Conservation (phyloP, 805 yeast species). For the Torulaspora maleeae region DNA sequence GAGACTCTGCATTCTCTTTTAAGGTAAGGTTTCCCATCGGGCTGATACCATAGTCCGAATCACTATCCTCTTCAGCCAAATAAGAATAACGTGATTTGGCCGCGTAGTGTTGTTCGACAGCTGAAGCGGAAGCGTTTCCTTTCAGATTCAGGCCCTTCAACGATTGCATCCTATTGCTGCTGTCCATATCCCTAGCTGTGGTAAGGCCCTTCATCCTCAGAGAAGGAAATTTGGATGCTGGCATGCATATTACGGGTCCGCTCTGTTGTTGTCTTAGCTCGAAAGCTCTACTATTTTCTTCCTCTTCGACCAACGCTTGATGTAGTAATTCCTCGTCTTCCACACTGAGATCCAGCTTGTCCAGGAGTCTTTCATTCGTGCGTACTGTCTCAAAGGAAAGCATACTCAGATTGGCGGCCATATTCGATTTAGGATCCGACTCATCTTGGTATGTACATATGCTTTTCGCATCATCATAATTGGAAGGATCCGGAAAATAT, state of each 20-base stretch:
- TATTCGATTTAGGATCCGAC: not conserved
- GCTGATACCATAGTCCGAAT: constrained; percentile 3
- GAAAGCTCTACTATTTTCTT: constrained; percentile 10
- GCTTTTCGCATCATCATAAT: not conserved
- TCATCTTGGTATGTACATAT: constrained; percentile 3
- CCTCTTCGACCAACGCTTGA: constrained; percentile 25
- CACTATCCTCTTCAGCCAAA: constrained; percentile 33
- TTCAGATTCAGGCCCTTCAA: constrained; percentile 9
- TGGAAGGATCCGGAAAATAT: constrained; percentile 6
- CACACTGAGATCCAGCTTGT: constrained; percentile 30
- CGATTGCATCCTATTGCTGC: constrained; percentile 1
- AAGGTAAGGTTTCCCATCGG: not conserved
- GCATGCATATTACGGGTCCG: constrained; percentile 26
- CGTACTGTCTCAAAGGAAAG: constrained; percentile 31
- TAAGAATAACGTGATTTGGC: constrained; percentile 31
- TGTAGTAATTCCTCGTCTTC: constrained; percentile 34
- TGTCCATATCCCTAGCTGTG: constrained; percentile 1
- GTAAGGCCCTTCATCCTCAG: constrained; percentile 13
- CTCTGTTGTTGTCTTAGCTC: constrained; percentile 5
- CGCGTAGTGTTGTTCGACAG: constrained; percentile 31
- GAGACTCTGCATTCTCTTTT: not conserved
- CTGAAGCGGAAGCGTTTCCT: constrained; percentile 19
- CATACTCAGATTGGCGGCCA: constrained; percentile 21
- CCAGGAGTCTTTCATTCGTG: constrained; percentile 32
- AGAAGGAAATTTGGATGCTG: constrained; percentile 35